Evolutionary conservation across 257 asterid genomes (phyloP).

Genomic region (Solanum arcanum): DNA sequence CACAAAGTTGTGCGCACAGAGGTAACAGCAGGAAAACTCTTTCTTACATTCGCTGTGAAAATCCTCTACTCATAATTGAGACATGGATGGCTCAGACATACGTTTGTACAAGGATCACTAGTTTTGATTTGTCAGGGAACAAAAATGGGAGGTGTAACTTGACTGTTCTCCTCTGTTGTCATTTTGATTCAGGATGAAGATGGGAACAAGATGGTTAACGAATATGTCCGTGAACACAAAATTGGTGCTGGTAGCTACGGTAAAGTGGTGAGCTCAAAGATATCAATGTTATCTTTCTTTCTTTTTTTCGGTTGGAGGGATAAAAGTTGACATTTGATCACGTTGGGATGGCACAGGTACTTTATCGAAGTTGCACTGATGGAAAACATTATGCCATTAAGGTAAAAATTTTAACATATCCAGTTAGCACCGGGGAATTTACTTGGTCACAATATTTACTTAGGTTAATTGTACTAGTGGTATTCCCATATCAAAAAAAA

Average conservation of each 20-base stretch:
- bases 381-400: constrained; percentile 84
- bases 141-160: neutral
- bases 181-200: constrained; percentile 48
- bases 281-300: neutral
- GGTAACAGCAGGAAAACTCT: constrained; percentile 25
- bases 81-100: neutral
- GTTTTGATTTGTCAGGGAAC: neutral
- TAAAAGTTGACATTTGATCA: neutral
- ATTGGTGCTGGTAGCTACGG: constrained; percentile 99
- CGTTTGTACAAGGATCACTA: neutral
- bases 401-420: constrained; percentile 25
- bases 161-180: neutral
- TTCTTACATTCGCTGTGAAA: neutral
- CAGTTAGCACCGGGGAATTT: neutral
- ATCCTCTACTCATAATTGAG: neutral
- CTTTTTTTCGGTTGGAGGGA: neutral
- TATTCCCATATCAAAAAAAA: neutral
- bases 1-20: constrained; percentile 50
- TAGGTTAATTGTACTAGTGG: neutral
- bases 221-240: constrained; percentile 63
- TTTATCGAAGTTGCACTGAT: constrained; percentile 62
- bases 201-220: constrained; percentile 81
- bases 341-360: constrained; percentile 51
- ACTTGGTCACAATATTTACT: neutral
- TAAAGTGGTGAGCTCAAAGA: constrained; percentile 69